A percentile compares a stretch with the other conserved stretches of the same genome.
Conservation (phyloP, 1,139 yeast species). For the Geotrichum fermentans region DNA sequence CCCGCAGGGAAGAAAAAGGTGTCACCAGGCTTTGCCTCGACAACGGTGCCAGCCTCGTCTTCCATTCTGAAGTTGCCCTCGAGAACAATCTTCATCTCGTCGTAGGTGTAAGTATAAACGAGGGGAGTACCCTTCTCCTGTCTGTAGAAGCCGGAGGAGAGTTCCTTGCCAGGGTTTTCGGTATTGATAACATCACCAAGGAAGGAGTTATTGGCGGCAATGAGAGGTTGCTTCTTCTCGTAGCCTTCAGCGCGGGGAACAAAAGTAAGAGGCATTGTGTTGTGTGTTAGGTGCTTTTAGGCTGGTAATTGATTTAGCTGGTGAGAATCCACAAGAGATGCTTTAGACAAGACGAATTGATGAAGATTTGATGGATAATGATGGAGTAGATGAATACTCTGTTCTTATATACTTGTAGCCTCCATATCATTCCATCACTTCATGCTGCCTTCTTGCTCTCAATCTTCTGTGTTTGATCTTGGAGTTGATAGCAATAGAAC, state of each 20-base stretch:
- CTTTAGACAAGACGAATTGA: not conserved
- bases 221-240: slow-evolving; percentile 51
- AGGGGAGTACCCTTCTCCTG: slow-evolving; percentile 64
- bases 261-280: slow-evolving; percentile 51
- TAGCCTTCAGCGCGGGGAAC: slow-evolving; percentile 51
- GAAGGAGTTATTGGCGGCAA: slow-evolving; percentile 59
- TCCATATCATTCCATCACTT: too few relatives aligned
- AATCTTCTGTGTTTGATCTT: too few relatives aligned
- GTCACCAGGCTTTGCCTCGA: slow-evolving; percentile 57
- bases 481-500: too few relatives aligned
- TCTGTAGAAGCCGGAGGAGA: slow-evolving; percentile 61
- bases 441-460: slow-evolving; percentile 6
- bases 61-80: slow-evolving; percentile 60
- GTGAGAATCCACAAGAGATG: not conserved
- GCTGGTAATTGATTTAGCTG: not conserved
- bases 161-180: slow-evolving; percentile 53
- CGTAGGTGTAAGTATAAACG: slow-evolving; percentile 59
- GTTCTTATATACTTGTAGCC: too few relatives aligned
- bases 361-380: not conserved
- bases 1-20: slow-evolving; percentile 66
- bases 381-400: too few relatives aligned
- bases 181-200: slow-evolving; percentile 60
- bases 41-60: slow-evolving; percentile 59
- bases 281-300: not conserved
- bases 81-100: slow-evolving; percentile 65